Base-by-base conservation (phyloP, 148 eudicot species). In the Rhododendron ferrugineum region DNA sequence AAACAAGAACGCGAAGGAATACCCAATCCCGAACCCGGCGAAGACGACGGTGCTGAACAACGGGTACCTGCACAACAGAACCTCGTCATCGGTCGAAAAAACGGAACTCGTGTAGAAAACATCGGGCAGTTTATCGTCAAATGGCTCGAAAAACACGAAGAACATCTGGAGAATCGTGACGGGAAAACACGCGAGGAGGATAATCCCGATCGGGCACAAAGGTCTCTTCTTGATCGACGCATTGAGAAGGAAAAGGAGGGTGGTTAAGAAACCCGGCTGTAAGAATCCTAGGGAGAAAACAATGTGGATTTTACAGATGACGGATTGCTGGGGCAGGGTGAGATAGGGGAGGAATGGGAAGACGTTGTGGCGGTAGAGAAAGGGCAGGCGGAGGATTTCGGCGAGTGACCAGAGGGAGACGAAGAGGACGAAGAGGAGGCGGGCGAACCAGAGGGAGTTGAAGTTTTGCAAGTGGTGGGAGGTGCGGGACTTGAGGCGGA, bases 211-310 rank as follows among this genome's bases (percentile, higher is more conserved):
- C 0, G 91, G 88, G 89, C 90, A 88, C 3, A 85, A 23, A 4
- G 91, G 90, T 83, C 84, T 76, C 40, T 88, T 92, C 32, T 89
- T 89, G 76, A 90, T 82, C 2, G 98, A 95, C 1, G 89, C 81
- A 30, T 90, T 88, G 14, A 95, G 84, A 26, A 95, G 87, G 88
- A 91, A 92, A 0, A 94, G 85, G 4, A 95, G 91, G 46, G 95
- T 84, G 26, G 92, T 82, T 11, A 95, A 46, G 76, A 92, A 93
- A 0, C 95, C 95, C 4, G 98, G 98, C 74, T 95, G 91, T 34
- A 88, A 87, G 15, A 95, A 77, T 8, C 98, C 98, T n/a, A 95
- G 89, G 4, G 95, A 91, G 30, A 93, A 88, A 20, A 94, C 90
- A 1, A 92, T 82, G 34, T 93, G 92, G 10, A 88, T 3, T 80